Conservation (phyloP, 2,329 filamentous ascomycete species). For the Neofusicoccum parvum region DNA sequence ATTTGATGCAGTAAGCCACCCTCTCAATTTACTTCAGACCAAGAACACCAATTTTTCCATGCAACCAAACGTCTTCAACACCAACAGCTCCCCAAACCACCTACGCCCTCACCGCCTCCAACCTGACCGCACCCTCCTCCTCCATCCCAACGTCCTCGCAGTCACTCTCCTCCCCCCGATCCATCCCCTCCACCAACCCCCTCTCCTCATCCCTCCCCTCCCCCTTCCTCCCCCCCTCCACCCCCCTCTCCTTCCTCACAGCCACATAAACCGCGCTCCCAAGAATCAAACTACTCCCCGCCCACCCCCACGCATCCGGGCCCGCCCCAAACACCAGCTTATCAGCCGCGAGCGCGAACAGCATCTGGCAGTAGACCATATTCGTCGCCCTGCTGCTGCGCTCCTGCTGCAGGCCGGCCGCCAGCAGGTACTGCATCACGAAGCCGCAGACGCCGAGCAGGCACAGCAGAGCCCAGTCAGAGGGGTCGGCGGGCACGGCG, state of each 20-base stretch:
- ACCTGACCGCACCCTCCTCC: neutral
- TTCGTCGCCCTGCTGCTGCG: conserved; percentile 55
- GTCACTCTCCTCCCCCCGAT: conserved; percentile 18
- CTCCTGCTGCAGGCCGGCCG: conserved; percentile 72
- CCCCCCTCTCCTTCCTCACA: conserved; percentile 49
- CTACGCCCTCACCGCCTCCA: neutral
- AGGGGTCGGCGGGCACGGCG: conserved; percentile 54
- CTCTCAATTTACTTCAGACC: too few species aligned
- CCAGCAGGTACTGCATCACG: conserved; percentile 83
- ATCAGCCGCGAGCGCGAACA: conserved; percentile 68
- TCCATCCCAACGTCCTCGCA: neutral
- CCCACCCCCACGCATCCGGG: conserved; percentile 59
- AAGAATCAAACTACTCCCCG: conserved; percentile 66
- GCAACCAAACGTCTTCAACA: too few species aligned
- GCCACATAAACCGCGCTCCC: conserved; percentile 67
- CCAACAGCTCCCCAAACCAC: too few species aligned
- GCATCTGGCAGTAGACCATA: conserved; percentile 71
- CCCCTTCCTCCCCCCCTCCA: conserved; percentile 25
- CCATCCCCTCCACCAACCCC: conserved; percentile 25
- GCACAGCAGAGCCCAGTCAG: conserved; percentile 68
- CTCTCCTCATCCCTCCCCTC: conserved; percentile 36
- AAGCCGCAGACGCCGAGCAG: conserved; percentile 76
- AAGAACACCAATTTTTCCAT: too few species aligned
- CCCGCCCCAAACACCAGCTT: conserved; percentile 64
- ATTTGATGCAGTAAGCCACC: too few species aligned